Conservation (phyloP, 192 early-diverging fungal species). For the Anaeromyces robustus region DNA sequence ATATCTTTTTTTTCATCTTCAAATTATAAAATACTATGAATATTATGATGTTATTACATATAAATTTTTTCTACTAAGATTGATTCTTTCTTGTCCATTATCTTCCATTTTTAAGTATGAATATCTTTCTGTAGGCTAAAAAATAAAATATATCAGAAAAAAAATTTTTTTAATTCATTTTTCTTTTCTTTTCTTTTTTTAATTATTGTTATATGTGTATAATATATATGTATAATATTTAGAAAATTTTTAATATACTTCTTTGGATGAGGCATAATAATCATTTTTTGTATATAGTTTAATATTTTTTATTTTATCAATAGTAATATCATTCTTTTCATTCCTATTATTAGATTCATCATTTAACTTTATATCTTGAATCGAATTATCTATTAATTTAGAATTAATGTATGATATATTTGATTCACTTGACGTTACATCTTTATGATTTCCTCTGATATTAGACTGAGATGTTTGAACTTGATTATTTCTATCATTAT, state of each 20-base stretch:
- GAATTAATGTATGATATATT: not conserved
- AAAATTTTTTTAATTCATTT: not conserved
- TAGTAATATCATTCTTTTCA: not conserved
- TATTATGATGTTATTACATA: conserved; percentile 2
- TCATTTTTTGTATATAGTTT: not conserved
- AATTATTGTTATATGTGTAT: not conserved
- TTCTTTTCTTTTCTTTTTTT: not conserved
- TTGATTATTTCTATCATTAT: not conserved
- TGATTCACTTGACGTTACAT: not conserved
- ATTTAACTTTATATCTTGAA: not conserved
- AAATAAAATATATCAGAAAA: not conserved
- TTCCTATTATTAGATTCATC: not conserved
- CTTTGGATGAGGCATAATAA: not conserved
- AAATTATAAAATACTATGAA: too few species aligned
- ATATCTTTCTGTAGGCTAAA: not conserved
- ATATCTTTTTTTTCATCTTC: too few species aligned
- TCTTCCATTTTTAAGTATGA: not conserved
- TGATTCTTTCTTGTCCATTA: conserved; percentile 9
- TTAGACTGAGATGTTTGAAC: not conserved
- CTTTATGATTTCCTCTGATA: not conserved
- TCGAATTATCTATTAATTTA: not conserved
- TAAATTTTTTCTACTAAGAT: conserved; percentile 13
- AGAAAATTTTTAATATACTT: not conserved
- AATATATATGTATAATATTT: not conserved
- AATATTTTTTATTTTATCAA: not conserved